Conservation (phyloP, 108 stramenopile species). For the Nitzschia inconspicua region DNA sequence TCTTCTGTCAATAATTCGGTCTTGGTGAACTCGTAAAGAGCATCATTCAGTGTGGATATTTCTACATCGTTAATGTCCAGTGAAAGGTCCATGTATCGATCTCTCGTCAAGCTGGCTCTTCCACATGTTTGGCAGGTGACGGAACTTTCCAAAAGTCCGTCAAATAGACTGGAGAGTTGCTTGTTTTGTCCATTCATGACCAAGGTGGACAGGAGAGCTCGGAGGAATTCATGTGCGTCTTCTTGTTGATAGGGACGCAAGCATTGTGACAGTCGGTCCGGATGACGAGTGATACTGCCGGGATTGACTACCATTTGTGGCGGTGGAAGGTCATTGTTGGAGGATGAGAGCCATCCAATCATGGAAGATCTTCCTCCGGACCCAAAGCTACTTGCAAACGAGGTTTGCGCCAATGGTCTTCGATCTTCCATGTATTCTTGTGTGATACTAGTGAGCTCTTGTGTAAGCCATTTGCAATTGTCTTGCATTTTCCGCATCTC, state of each 20-base stretch:
- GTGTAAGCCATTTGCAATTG: conserved; percentile 71
- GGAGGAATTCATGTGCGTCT: conserved; percentile 87
- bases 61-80: conserved; percentile 64
- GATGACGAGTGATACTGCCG: conserved; percentile 74
- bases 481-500: conserved; percentile 36
- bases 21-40: conserved; percentile 71
- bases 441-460: conserved; percentile 70
- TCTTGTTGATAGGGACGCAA: conserved; percentile 82
- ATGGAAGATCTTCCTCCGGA: conserved; percentile 3
- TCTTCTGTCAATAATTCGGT: conserved; percentile 66
- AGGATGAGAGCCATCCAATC: conserved; percentile 10
- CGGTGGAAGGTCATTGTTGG: no score
- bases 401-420: background rate
- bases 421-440: conserved; percentile 45
- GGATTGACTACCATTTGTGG: conserved; percentile 71
- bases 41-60: conserved; percentile 54
- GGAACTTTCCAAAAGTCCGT: conserved; percentile 79
- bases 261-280: conserved; percentile 70
- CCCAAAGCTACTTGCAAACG: background rate
- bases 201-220: conserved; percentile 72
- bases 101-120: conserved; percentile 68
- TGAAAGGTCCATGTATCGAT: conserved; percentile 86
- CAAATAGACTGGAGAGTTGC: conserved; percentile 75
- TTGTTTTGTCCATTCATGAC: conserved; percentile 84
- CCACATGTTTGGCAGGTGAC: conserved; percentile 82